A percentile compares a stretch with the other conserved stretches of the same genome.
Evolutionary conservation across 78 protist species (phyloP).

Genomic region (Dictyostelium firmibasis): DNA sequence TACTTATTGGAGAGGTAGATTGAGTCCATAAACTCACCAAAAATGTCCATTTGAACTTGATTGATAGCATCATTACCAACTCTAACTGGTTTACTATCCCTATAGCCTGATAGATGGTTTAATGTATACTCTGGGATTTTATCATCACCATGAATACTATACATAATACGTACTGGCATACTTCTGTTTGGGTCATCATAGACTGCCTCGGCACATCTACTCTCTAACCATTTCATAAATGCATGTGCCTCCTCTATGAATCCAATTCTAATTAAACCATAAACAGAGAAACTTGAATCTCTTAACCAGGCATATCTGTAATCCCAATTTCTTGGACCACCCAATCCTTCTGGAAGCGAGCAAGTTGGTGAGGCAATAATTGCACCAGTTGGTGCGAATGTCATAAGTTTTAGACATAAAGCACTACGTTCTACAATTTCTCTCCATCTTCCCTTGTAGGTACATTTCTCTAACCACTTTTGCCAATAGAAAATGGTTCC

Average conservation of each 20-base stretch:
- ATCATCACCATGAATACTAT: conserved; percentile 61
- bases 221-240: conserved; percentile 76
- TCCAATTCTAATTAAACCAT: conserved; percentile 77
- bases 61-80: conserved; percentile 79
- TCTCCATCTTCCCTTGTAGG: conserved; percentile 80
- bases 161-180: conserved; percentile 75
- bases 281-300: conserved; percentile 73
- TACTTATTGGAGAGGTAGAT: conserved; percentile 75
- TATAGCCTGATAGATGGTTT: conserved; percentile 53
- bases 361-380: conserved; percentile 76
- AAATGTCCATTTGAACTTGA: conserved; percentile 80
- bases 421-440: conserved; percentile 77
- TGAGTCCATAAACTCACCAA: conserved; percentile 75
- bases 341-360: conserved; percentile 64
- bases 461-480: conserved; percentile 75
- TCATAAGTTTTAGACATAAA: conserved; percentile 50
- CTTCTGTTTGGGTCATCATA: not conserved
- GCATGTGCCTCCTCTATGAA: conserved; percentile 78
- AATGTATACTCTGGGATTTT: conserved; percentile 41
- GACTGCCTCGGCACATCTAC: conserved; percentile 41
- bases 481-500: conserved; percentile 72
- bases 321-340: conserved; percentile 81
- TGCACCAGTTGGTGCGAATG: conserved; percentile 77
- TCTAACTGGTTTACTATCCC: conserved; percentile 49
- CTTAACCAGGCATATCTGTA: conserved; percentile 77